Conservation (phyloP, 805 yeast species). For the Wickerhamomyces xylosicus region DNA sequence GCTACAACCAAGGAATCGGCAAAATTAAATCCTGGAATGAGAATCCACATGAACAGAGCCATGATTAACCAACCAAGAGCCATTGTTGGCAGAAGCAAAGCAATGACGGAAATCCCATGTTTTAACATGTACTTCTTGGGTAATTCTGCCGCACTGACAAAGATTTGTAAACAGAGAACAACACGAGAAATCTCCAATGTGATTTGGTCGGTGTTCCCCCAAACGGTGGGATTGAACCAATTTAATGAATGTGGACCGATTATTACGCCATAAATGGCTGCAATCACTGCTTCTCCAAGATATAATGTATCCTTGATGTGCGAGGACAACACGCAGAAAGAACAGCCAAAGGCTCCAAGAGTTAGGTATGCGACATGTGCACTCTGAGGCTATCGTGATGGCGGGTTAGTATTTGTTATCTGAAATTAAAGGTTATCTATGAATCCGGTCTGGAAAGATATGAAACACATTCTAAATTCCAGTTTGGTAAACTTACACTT, state of each 20-base stretch:
- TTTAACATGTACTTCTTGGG: constrained; percentile 82
- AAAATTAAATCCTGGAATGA: constrained; percentile 67
- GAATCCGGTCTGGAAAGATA: too few species aligned
- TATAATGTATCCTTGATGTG: constrained; percentile 76
- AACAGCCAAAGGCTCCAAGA: constrained; percentile 70
- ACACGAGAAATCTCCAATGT: constrained; percentile 79
- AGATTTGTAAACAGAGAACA: constrained; percentile 78
- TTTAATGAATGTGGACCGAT: constrained; percentile 80
- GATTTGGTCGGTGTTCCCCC: constrained; percentile 81
- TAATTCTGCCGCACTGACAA: constrained; percentile 89
- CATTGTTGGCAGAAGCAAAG: constrained; percentile 80
- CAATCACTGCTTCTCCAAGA: constrained; percentile 88
- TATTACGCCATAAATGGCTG: constrained; percentile 75
- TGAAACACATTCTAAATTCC: too few species aligned
- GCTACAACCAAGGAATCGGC: constrained; percentile 63
- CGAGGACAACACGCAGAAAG: constrained; percentile 73
- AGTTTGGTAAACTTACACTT: too few species aligned
- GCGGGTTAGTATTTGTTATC: too few species aligned
- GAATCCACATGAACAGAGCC: constrained; percentile 67
- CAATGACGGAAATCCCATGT: constrained; percentile 70
- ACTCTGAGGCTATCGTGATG: too few species aligned
- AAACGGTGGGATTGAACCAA: constrained; percentile 73
- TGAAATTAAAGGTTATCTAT: too few species aligned
- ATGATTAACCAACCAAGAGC: constrained; percentile 81
- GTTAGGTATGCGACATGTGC: constrained; percentile 77